A percentile compares a stretch with the other conserved stretches of the same genome.
Evolutionary conservation across 2,329 filamentous ascomycete genomes (phyloP).

Genomic region (Sarocladium oryzae): DNA sequence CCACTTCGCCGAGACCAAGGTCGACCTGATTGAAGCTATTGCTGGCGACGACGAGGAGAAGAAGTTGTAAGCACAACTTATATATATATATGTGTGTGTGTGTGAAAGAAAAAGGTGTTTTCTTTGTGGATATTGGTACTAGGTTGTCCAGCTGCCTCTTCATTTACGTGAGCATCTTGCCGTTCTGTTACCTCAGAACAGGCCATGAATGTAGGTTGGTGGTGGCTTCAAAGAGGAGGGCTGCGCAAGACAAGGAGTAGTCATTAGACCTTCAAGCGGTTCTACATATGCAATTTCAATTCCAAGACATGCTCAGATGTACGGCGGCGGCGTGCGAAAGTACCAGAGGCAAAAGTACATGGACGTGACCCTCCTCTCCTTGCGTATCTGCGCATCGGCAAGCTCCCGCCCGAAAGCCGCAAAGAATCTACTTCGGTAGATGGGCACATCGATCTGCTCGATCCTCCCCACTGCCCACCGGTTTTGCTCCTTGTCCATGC

Average conservation of each 20-base stretch:
- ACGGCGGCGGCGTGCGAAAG: conserved; percentile 10
- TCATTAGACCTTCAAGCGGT: too few relatives aligned
- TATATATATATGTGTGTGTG: too few relatives aligned
- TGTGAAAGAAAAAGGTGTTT: too few relatives aligned
- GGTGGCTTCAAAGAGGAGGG: too few relatives aligned
- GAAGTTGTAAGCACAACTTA: not conserved
- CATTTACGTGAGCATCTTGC: too few relatives aligned
- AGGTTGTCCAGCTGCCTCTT: too few relatives aligned
- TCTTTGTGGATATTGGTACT: not conserved
- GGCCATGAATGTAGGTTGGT: too few relatives aligned
- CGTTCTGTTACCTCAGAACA: too few relatives aligned
- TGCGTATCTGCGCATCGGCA: conserved; percentile 9
- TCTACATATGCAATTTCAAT: too few relatives aligned
- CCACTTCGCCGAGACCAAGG: conserved; percentile 6
- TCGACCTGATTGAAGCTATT: conserved; percentile 5
- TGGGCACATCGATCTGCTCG: conserved; percentile 9
- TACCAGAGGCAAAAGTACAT: conserved; percentile 12
- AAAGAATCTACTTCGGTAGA: conserved; percentile 12
- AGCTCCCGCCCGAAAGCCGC: conserved; percentile 10
- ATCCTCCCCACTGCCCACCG: conserved; percentile 16
- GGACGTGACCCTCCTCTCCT: conserved; percentile 12
- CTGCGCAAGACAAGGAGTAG: too few relatives aligned
- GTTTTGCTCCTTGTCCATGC: conserved; percentile 13
- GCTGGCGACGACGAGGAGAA: not conserved
- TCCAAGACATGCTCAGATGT: not conserved